Evolutionary conservation across 768 basidiomycete species (phyloP).

Genomic region (Boletus rubropictus): DNA sequence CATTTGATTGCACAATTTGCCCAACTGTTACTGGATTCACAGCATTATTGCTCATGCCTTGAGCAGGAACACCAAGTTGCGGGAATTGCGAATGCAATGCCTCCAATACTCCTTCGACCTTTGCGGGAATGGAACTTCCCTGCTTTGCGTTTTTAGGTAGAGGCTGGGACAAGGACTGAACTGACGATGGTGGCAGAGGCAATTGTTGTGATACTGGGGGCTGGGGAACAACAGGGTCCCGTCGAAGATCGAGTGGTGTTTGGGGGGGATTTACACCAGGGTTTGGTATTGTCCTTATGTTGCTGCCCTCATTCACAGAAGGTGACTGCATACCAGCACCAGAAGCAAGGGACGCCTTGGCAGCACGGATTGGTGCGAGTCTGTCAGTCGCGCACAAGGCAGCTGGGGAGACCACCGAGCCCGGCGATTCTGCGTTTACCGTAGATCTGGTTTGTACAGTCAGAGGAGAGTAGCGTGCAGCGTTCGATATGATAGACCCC

Average conservation of each 20-base stretch:
- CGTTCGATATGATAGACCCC: background rate
- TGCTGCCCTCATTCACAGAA: background rate
- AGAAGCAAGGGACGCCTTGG: conserved; percentile 23
- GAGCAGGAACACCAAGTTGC: conserved; percentile 5
- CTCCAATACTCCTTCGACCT: conserved; percentile 15
- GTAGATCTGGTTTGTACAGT: conserved; percentile 10
- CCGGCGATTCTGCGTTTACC: conserved; percentile 18
- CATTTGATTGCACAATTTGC: background rate
- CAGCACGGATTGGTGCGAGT: conserved; percentile 32
- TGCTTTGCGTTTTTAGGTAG: conserved; percentile 2
- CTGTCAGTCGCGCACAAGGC: conserved; percentile 16
- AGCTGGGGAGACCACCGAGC: conserved; percentile 7
- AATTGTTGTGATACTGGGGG: background rate
- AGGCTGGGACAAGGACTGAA: conserved; percentile 1
- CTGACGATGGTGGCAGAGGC: background rate
- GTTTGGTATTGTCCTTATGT: background rate
- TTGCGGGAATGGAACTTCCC: background rate
- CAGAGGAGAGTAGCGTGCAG: background rate
- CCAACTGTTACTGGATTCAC: background rate
- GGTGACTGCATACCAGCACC: conserved; percentile 10
- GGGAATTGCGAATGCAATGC: conserved; percentile 14
- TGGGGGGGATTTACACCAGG: background rate
- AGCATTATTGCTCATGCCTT: background rate
- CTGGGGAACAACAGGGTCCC: background rate
- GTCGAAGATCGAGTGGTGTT: background rate